A percentile compares a stretch with the other conserved stretches of the same genome.
phyloP scores from a whole-genome alignment of 192 early-diverging fungal genomes.

The Linnemannia elongata region DNA sequence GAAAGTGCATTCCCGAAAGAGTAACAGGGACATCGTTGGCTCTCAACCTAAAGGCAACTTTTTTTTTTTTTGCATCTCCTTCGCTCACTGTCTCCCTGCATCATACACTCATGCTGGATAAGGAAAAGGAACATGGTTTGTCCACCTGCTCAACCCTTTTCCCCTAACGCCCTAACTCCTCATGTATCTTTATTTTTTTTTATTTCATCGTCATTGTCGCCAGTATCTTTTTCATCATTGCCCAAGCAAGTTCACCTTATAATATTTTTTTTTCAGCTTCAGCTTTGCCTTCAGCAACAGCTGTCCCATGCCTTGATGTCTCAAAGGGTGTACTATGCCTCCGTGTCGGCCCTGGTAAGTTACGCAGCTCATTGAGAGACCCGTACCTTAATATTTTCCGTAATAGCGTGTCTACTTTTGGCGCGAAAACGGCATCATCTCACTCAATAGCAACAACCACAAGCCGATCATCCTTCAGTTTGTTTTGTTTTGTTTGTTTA shows the following conservation, averaged over 20 bases:
- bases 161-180: too few species aligned
- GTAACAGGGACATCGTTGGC: neutral
- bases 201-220: neutral
- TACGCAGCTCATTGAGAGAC: neutral
- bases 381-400: conserved; percentile 7
- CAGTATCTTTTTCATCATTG: neutral
- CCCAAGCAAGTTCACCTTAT: neutral
- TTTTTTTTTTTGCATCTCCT: neutral
- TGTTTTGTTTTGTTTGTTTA: too few species aligned
- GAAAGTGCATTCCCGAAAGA: conserved; percentile 1
- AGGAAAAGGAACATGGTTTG: conserved; percentile 54
- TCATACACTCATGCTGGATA: neutral
- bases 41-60: neutral
- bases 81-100: neutral
- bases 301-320: neutral
- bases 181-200: neutral
- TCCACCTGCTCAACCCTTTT: conserved; percentile 24
- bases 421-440: too few species aligned
- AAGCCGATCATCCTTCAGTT: too few species aligned
- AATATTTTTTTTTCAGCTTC: neutral
- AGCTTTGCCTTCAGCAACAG: neutral
- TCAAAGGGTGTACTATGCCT: neutral
- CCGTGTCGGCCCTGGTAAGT: neutral
- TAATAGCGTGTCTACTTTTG: neutral
- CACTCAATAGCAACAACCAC: too few species aligned